Conservation (phyloP, 1,284 basidiomycete species). For the Earliella scabrosa region DNA sequence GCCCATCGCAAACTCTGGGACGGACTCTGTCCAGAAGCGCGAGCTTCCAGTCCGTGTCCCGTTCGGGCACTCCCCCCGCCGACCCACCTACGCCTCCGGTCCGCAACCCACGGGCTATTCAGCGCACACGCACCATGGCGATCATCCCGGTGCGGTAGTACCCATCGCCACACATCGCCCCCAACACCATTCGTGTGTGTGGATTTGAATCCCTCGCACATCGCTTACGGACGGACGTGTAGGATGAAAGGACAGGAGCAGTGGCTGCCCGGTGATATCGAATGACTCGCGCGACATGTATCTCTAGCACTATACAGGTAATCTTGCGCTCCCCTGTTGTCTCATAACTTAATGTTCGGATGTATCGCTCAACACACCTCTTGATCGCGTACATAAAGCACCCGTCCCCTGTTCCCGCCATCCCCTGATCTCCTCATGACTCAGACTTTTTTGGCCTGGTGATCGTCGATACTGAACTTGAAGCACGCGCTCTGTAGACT, state of each 20-base stretch:
- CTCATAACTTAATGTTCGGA: not conserved
- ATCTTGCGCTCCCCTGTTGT: not conserved
- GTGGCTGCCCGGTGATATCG: not conserved
- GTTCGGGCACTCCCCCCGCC: conserved; percentile 9
- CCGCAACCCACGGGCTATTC: conserved; percentile 4
- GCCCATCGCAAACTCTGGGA: not conserved
- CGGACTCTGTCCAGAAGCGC: conserved; percentile 3
- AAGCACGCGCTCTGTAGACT: too few species aligned
- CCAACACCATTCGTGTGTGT: too few species aligned
- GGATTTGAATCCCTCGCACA: too few species aligned
- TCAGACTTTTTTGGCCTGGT: too few species aligned
- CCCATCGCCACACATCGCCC: too few species aligned
- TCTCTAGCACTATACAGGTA: not conserved
- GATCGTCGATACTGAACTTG: too few species aligned
- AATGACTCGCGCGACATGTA: not conserved
- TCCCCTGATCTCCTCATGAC: not conserved
- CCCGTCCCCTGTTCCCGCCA: not conserved
- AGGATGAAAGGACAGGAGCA: not conserved
- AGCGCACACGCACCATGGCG: conserved; percentile 16
- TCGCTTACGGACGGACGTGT: not conserved
- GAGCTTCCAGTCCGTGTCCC: conserved; percentile 2
- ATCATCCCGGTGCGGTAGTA: conserved; percentile 10
- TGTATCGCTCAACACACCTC: not conserved
- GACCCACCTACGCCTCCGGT: not conserved
- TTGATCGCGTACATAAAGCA: not conserved